These are phyloP conservation scores for Pistacia vera DNA, from an alignment of 345 rosid genomes.

Conservation along the genomic window DNA sequence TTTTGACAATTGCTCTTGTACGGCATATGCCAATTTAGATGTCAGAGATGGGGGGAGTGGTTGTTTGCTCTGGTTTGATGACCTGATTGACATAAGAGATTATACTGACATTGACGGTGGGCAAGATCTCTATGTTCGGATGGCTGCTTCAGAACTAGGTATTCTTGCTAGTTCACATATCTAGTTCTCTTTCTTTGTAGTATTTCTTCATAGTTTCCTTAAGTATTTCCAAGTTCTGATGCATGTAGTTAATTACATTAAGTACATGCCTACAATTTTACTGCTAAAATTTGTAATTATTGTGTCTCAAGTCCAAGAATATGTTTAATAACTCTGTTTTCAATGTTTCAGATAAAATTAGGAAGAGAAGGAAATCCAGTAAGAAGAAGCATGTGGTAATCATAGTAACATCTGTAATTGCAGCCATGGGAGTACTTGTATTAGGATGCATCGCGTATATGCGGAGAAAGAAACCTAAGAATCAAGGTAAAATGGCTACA, in stretches of 20 bases:
- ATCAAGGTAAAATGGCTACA: constrained; percentile 6
- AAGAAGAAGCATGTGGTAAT: constrained; percentile 5
- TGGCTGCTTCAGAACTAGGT: constrained; percentile 47
- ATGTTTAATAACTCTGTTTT: background rate
- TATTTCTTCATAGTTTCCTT: constrained; percentile 1
- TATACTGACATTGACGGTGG: constrained; percentile 10
- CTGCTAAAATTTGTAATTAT: background rate
- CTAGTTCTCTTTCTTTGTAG: background rate
- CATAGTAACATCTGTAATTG: constrained; percentile 23
- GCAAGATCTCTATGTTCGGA: constrained; percentile 29
- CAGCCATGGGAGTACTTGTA: background rate
- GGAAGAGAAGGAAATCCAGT: background rate
- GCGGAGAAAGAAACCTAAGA: constrained; percentile 14
- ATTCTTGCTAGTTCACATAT: background rate
- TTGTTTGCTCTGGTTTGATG: constrained; percentile 46
- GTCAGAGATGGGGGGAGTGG: constrained; percentile 44
- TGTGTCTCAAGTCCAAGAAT: background rate
- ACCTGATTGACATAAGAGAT: constrained; percentile 44
- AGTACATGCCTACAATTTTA: background rate
- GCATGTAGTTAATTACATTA: background rate
- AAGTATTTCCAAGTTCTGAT: constrained; percentile 2
- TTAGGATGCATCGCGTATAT: constrained; percentile 16
- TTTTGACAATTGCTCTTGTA: constrained; percentile 52
- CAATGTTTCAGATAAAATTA: background rate
- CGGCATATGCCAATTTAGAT: constrained; percentile 44